A percentile compares a stretch with the other conserved stretches of the same genome.
phyloP scores from a whole-genome alignment of 306 rosid genomes.

The Elaeagnus macrophylla region DNA sequence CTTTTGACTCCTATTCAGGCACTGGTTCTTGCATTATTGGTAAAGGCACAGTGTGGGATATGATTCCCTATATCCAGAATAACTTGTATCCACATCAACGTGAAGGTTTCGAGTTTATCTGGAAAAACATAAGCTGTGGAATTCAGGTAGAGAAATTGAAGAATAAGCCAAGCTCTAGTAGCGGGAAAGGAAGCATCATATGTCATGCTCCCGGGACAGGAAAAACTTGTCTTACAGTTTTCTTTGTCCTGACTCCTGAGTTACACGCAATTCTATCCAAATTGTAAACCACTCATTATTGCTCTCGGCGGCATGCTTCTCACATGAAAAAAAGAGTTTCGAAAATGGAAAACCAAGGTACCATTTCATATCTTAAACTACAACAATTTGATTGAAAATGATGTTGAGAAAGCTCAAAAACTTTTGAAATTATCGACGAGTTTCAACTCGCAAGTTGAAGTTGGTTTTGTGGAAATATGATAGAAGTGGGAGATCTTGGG shows the following conservation, averaged over 20 bases:
- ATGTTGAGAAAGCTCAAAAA: slow-evolving; percentile 17
- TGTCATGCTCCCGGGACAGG: slow-evolving; percentile 89
- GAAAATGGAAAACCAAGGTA: slow-evolving; percentile 47
- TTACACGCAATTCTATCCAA: slow-evolving; percentile 32
- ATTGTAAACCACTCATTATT: slow-evolving; percentile 46
- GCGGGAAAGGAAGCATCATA: slow-evolving; percentile 52
- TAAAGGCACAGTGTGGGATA: slow-evolving; percentile 58
- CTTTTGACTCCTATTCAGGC: slow-evolving; percentile 12
- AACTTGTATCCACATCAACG: slow-evolving; percentile 50
- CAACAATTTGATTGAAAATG: slow-evolving; percentile 32
- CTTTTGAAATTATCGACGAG: neutral
- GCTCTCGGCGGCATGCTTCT: slow-evolving; percentile 61
- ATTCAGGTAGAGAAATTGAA: slow-evolving; percentile 29
- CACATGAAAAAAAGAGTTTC: slow-evolving; percentile 72
- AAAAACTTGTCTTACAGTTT: slow-evolving; percentile 57
- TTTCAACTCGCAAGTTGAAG: slow-evolving; percentile 26
- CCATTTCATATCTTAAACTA: slow-evolving; percentile 60
- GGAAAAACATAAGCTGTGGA: slow-evolving; percentile 65
- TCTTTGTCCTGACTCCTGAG: slow-evolving; percentile 52
- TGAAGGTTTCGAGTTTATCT: slow-evolving; percentile 66
- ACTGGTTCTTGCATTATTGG: slow-evolving; percentile 1
- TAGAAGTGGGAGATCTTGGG: slow-evolving; percentile 39
- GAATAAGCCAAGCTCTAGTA: slow-evolving; percentile 2
- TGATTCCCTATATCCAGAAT: slow-evolving; percentile 39
- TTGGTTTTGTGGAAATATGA: slow-evolving; percentile 38